These are phyloP conservation scores for Gracilaria caudata DNA, from an alignment of 23 red algal species.

Conservation along the genomic window DNA sequence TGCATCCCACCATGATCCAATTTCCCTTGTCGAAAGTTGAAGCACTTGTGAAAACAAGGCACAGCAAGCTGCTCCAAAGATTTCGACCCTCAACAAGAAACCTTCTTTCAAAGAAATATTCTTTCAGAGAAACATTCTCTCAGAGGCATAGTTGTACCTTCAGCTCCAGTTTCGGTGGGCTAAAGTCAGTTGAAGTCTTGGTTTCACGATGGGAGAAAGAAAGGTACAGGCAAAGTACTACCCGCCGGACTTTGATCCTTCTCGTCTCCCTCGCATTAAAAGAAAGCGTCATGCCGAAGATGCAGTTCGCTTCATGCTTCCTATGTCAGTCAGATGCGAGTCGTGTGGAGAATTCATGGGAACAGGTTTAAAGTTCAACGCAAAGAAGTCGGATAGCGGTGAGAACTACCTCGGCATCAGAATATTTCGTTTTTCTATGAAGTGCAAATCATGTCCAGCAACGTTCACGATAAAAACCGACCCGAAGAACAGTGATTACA, in stretches of 20 bases:
- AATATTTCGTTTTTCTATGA: constrained; percentile 91
- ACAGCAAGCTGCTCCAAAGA: no score
- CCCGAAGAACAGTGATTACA: constrained; percentile 91
- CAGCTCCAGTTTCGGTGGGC: not conserved
- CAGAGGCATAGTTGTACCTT: no score
- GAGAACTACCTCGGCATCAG: constrained; percentile 84
- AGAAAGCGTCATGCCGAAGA: constrained; percentile 65
- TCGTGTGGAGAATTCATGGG: constrained; percentile 93
- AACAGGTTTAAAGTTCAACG: constrained; percentile 93
- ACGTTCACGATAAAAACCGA: constrained; percentile 83
- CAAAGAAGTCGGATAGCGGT: constrained; percentile 72
- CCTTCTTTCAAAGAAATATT: no score
- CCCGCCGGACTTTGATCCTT: constrained; percentile 95
- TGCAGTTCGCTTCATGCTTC: constrained; percentile 92
- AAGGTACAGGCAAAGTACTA: constrained; percentile 97
- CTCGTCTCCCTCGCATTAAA: constrained; percentile 74
- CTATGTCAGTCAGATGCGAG: constrained; percentile 89
- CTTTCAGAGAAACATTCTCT: no score
- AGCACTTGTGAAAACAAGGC: no score
- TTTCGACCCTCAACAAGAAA: no score
- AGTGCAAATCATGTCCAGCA: constrained; percentile 84
- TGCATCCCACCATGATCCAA: no score
- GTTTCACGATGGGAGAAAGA: constrained; percentile 74
- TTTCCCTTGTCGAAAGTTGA: no score
- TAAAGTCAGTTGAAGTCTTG: not conserved